A percentile compares a stretch with the other conserved stretches of the same genome.
Evolutionary conservation across 306 rosid species (phyloP).

Genomic region (Hippophae rhamnoides): DNA sequence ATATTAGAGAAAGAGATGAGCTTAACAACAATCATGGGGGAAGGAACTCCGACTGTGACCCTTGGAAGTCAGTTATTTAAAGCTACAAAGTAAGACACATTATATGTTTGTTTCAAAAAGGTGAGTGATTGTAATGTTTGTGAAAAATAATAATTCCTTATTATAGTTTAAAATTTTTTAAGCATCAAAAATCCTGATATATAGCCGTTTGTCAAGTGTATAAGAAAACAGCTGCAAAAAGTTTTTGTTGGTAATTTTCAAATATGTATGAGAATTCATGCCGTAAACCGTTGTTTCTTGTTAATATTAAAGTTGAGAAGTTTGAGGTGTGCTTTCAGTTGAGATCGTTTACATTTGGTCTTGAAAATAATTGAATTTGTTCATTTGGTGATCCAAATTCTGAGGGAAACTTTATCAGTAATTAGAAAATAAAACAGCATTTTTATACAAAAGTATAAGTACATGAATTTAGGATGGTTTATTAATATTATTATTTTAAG

Average conservation of each 20-base stretch:
- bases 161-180: constrained; percentile 11
- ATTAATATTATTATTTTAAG: too few species aligned
- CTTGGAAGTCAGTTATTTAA: constrained; percentile 72
- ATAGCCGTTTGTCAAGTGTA: constrained; percentile 61
- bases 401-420: too few species aligned
- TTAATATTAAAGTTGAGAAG: constrained; percentile 34
- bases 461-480: too few species aligned
- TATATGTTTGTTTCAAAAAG: constrained; percentile 15
- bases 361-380: too few species aligned
- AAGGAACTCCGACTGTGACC: constrained; percentile 61
- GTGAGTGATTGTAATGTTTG: constrained; percentile 27
- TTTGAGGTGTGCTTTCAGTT: constrained; percentile 28
- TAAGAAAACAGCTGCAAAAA: constrained; percentile 48
- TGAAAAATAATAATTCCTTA: constrained; percentile 15
- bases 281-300: constrained; percentile 46
- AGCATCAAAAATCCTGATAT: constrained; percentile 31
- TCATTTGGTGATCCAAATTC: too few species aligned
- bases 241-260: constrained; percentile 19
- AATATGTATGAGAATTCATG: constrained; percentile 26
- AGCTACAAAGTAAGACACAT: constrained; percentile 28
- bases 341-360: too few species aligned
- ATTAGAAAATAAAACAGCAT: too few species aligned
- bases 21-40: constrained; percentile 82
- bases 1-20: constrained; percentile 69
- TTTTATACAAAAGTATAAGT: too few species aligned